Evolutionary conservation across 768 basidiomycete genomes (phyloP), one percentile per base, ranked within the genome.

Genomic region (Tylopilus felleus): DNA sequence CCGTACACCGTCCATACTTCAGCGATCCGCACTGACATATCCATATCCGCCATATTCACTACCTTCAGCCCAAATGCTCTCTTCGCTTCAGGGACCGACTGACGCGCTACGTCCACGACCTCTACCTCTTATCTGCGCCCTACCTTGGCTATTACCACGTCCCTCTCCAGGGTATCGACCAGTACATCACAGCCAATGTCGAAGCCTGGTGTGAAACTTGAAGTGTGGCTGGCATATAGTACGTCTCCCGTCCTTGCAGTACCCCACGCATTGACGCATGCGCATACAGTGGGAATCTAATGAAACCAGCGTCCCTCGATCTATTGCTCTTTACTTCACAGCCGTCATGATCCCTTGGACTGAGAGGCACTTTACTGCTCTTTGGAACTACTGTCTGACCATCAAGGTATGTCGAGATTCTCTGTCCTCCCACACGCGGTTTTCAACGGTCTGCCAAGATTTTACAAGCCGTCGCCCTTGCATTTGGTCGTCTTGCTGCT

Each of bases 171-270:
- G 88, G 88, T 4, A 79, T 91, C 19, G 93, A 94, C 61, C 93
- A 96, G 70, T 94, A 93, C 66, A 84, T 98, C 60, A 97, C 96
- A 1, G 87, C 92, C 13, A 96, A 98, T 65, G 82, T 98, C 17
- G 88, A 90, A 36, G 79, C 88, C 2, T 98, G 95, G 82, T 85
- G 90, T 44, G 91, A 93, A n/a, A n/a, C n/a, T n/a, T n/a, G n/a
- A 49, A 81, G 88, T 0, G 78, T 98, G 27, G 78, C 92, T 4
- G 88, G 88, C 0, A 77, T 98, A 35, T 98, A 98, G 93, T 93
- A 55, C 59, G 92, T 79, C n/a, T 4, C 47, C n/a, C 16, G 8
- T 49, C 22, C 45, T 8, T 19, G 5, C 14, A 21, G 13, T 28
- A 28, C 9, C 28, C 1, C 28, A 28, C 9, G 5, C 47, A 9